phyloP scores from a whole-genome alignment of 208 protist genomes.

The Crithidia brevicula region DNA sequence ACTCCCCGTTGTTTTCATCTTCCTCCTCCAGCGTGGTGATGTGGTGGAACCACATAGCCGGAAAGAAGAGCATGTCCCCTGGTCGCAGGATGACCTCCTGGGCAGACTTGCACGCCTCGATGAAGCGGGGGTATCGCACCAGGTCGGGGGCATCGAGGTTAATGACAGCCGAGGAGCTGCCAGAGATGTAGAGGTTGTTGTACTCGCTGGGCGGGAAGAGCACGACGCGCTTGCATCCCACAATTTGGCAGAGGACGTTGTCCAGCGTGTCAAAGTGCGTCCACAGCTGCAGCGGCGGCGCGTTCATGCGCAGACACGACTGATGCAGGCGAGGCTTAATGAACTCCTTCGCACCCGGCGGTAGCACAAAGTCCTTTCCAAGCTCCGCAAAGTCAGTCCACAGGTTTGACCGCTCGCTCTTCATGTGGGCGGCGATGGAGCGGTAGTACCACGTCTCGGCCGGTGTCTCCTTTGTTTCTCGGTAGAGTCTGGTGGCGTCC shows the following conservation, averaged over 20 bases:
- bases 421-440: conserved; percentile 85
- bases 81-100: conserved; percentile 80
- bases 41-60: conserved; percentile 93
- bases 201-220: conserved; percentile 89
- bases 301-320: conserved; percentile 89
- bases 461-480: conserved; percentile 6
- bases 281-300: conserved; percentile 90
- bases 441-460: conserved; percentile 88
- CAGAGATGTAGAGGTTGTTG: conserved; percentile 90
- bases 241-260: conserved; percentile 94
- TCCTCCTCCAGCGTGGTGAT: conserved; percentile 65
- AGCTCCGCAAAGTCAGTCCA: conserved; percentile 81
- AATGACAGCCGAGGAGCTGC: conserved; percentile 86
- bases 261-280: conserved; percentile 95
- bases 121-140: conserved; percentile 79
- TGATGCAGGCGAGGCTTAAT: conserved; percentile 81
- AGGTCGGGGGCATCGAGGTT: conserved; percentile 83
- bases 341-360: conserved; percentile 40
- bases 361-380: conserved; percentile 76
- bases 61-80: conserved; percentile 95
- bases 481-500: conserved; percentile 30
- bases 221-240: conserved; percentile 88
- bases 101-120: conserved; percentile 72
- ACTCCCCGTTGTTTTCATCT: neutral
- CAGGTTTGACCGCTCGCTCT: conserved; percentile 83